A percentile compares a stretch with the other conserved stretches of the same genome.
Conservation (phyloP, 2,329 filamentous ascomycete species). For the Aspergillus sp. region DNA sequence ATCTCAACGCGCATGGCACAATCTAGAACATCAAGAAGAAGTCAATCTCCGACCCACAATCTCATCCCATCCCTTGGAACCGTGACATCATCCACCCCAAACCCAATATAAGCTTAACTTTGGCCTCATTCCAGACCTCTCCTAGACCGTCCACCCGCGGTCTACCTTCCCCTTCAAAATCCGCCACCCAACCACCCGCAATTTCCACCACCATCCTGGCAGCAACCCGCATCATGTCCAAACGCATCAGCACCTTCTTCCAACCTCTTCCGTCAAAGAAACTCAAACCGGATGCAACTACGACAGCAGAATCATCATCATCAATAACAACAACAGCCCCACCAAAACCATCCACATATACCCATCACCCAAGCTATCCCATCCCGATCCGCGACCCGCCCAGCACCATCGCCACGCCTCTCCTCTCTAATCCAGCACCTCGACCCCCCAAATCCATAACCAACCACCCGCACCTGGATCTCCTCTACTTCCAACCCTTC, state of each 20-base stretch:
- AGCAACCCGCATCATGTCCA: constrained; percentile 37
- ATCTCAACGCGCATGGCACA: not conserved
- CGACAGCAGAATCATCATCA: not conserved
- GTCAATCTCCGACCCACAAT: not conserved
- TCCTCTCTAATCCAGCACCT: constrained; percentile 20
- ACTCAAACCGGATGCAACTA: constrained; percentile 16
- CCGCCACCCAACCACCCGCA: not conserved
- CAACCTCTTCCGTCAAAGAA: constrained; percentile 48
- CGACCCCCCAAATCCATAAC: constrained; percentile 60
- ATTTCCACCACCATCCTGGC: not conserved
- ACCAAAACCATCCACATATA: constrained; percentile 20
- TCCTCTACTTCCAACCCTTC: constrained; percentile 76
- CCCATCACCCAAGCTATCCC: constrained; percentile 55
- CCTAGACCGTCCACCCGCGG: not conserved
- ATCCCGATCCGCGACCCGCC: constrained; percentile 55
- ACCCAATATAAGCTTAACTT: not conserved
- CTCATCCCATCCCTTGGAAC: not conserved
- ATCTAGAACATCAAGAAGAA: not conserved
- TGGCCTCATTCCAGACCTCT: not conserved
- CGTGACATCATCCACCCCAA: not conserved
- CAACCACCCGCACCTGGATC: constrained; percentile 69
- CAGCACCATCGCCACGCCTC: constrained; percentile 33
- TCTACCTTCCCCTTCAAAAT: not conserved
- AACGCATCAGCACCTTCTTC: constrained; percentile 73
- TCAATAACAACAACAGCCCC: not conserved